Conservation (phyloP, 2,329 filamentous ascomycete genomes). For the Alternaria panax region DNA sequence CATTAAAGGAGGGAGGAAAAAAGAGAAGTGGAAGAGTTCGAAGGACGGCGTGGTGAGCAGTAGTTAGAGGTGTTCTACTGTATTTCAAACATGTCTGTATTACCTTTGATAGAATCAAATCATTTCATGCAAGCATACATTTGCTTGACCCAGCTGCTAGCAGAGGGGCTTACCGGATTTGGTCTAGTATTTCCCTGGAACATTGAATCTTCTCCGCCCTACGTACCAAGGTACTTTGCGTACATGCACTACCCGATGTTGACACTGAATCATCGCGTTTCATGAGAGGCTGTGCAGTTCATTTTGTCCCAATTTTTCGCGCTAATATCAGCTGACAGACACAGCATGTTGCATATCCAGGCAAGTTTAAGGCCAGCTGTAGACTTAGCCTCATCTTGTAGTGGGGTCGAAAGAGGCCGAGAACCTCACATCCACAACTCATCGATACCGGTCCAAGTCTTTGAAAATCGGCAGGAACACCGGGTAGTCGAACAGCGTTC, state of each 20-base stretch:
- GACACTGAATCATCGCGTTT: background rate
- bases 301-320: background rate
- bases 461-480: background rate
- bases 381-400: background rate
- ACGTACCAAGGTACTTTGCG: background rate
- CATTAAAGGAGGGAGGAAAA: slow-evolving; percentile 31
- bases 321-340: background rate
- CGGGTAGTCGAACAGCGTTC: background rate
- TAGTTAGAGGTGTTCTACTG: background rate
- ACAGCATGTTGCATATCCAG: background rate
- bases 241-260: background rate
- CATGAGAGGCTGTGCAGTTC: accelerated
- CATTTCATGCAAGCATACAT: background rate
- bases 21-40: background rate
- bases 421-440: background rate
- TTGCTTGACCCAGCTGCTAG: background rate
- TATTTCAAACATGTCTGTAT: accelerated
- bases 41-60: background rate
- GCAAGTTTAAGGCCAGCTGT: background rate
- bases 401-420: background rate
- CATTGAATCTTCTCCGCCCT: background rate
- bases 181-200: background rate
- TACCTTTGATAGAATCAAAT: background rate
- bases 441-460: background rate
- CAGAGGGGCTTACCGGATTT: background rate